Conservation (phyloP, 2,329 filamentous ascomycete genomes). For the Colletotrichum tanaceti region DNA sequence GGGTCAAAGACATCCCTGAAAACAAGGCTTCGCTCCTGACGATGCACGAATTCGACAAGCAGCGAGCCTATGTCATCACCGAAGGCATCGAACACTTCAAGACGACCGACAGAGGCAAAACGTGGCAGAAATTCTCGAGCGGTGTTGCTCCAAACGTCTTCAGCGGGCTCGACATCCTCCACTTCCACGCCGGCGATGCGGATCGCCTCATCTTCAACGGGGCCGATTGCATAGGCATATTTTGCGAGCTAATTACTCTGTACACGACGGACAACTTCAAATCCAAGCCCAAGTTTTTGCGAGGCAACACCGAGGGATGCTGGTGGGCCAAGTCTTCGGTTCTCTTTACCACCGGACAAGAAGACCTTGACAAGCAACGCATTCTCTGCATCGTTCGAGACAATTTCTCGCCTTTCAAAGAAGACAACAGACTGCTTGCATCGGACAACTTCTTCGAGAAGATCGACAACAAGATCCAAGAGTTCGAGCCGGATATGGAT, state of each 20-base stretch:
- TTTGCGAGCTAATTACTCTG: slow-evolving; percentile 71
- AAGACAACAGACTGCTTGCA: slow-evolving; percentile 81
- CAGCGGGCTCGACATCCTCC: slow-evolving; percentile 62
- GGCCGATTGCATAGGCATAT: slow-evolving; percentile 73
- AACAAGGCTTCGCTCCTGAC: slow-evolving; percentile 72
- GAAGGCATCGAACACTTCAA: slow-evolving; percentile 78
- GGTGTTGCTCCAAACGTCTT: slow-evolving; percentile 67
- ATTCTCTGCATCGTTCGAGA: slow-evolving; percentile 85
- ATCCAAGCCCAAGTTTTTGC: slow-evolving; percentile 71
- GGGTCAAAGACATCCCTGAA: slow-evolving; percentile 72
- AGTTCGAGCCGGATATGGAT: slow-evolving; percentile 82
- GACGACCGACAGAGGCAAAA: slow-evolving; percentile 84
- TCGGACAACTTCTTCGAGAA: slow-evolving; percentile 85
- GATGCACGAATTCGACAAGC: slow-evolving; percentile 82
- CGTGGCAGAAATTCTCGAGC: slow-evolving; percentile 80
- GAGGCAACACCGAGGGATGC: slow-evolving; percentile 78
- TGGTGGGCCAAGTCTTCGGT: slow-evolving; percentile 86
- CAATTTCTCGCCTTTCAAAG: slow-evolving; percentile 74
- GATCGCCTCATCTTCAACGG: slow-evolving; percentile 88
- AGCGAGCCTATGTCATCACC: slow-evolving; percentile 85
- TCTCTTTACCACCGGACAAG: slow-evolving; percentile 76
- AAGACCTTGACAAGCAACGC: slow-evolving; percentile 74
- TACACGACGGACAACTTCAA: slow-evolving; percentile 92
- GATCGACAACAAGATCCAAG: slow-evolving; percentile 61
- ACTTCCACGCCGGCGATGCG: slow-evolving; percentile 85